Base-by-base conservation (phyloP, 805 yeast genomes). In the Debaryomyces tyrocola region DNA sequence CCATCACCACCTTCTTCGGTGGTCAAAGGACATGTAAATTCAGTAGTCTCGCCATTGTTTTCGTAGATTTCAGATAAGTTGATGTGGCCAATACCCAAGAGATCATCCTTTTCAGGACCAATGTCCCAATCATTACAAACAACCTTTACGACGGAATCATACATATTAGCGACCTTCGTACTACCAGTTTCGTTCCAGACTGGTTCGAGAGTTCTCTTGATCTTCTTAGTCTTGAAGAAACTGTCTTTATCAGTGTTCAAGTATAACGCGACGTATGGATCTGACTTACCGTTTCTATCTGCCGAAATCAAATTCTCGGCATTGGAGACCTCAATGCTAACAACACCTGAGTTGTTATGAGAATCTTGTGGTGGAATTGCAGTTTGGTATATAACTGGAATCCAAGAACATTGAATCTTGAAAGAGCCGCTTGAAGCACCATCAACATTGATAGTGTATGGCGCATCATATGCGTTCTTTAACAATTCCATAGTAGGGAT, bases 251-350 rank as follows among this genome's bases (percentile, higher is more conserved):
- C 74, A 35, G 84, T 84, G 66, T 91, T 83, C 57, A 89, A 60
- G 58, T 75, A 83, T 51, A 90, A 77, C 57, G 83, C 79, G 49
- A 83, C 76, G 63, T 83, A 92, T 45, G 99, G 99, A 68, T 94
- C 99, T 3, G 97, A 89, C 63, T 87, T 86, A 42, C 98, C 98
- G 56, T 85, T 85, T 27, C 87, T 74, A 67, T 94, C 99, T n/a
- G 91, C 95, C 11, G 96, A 78, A 34, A 85, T 81, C 48, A 94
- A 75, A 43, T 80, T 79, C 12, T 76, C 76, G 2, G 94, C 98
- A 41, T 75, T 73, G 38, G 83, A 53, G 4, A 88, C 74, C 27
- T 77, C 80, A 31, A 90, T 75, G 18, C 74, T 75, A 54, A 92
- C 66, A 24, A 70, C 71, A 63, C 99, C 99, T 47, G 83, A 75